These are phyloP conservation scores for Haplosporangium sp. DNA, from an alignment of 371 early-diverging fungal species.

Conservation along the genomic window DNA sequence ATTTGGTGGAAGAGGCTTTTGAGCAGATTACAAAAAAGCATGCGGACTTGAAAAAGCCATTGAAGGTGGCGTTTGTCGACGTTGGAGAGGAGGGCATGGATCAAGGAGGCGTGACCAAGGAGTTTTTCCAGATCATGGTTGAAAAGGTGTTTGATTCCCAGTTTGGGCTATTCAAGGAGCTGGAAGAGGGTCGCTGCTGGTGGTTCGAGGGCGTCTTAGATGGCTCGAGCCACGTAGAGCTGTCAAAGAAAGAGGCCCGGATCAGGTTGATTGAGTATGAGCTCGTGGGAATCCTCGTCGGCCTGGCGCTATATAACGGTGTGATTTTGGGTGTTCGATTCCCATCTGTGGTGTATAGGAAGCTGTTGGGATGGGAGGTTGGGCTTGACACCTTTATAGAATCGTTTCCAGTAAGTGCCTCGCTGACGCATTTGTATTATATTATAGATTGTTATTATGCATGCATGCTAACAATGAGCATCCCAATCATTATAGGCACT, in stretches of 20 bases:
- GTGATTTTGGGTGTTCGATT: slow-evolving; percentile 91
- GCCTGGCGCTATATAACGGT: slow-evolving; percentile 93
- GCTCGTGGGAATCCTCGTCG: slow-evolving; percentile 88
- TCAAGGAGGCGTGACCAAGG: slow-evolving; percentile 96
- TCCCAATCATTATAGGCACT: slow-evolving; percentile 62
- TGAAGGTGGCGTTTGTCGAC: slow-evolving; percentile 89
- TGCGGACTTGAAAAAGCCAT: slow-evolving; percentile 86
- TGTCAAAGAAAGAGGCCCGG: slow-evolving; percentile 44
- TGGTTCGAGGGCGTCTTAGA: slow-evolving; percentile 79
- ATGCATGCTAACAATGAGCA: neutral
- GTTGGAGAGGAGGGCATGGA: slow-evolving; percentile 86
- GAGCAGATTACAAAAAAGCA: slow-evolving; percentile 66
- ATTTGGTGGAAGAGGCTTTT: slow-evolving; percentile 59
- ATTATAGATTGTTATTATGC: neutral
- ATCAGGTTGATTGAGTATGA: slow-evolving; percentile 78
- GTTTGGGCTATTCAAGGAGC: slow-evolving; percentile 92
- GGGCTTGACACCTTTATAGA: slow-evolving; percentile 64
- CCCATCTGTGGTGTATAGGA: slow-evolving; percentile 91
- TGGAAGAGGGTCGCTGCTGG: slow-evolving; percentile 91
- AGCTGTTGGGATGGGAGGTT: slow-evolving; percentile 70
- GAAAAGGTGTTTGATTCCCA: slow-evolving; percentile 92
- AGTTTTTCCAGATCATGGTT: slow-evolving; percentile 93
- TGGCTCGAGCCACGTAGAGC: slow-evolving; percentile 46
- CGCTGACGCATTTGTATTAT: neutral
- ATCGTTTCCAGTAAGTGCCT: slow-evolving; percentile 64